These are phyloP conservation scores for Neurospora sp. DNA, from an alignment of 495 filamentous ascomycete species.

Conservation along the genomic window DNA sequence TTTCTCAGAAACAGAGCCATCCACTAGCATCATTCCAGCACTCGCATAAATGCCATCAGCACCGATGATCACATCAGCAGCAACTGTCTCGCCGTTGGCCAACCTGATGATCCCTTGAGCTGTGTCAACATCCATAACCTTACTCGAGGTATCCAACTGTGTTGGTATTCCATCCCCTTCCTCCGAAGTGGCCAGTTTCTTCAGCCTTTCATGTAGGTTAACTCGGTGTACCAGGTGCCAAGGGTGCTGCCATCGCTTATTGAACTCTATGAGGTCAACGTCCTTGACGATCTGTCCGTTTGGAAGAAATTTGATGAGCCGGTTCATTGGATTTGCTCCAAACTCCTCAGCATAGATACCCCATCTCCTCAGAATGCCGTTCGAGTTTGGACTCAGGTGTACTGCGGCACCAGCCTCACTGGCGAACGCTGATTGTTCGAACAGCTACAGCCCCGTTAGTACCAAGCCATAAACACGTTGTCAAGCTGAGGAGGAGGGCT, in stretches of 20 bases:
- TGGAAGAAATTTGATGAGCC: constrained; percentile 26
- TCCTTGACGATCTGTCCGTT: constrained; percentile 17
- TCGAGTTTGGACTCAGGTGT: constrained; percentile 45
- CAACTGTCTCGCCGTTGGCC: constrained; percentile 20
- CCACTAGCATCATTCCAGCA: not conserved
- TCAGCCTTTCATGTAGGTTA: constrained; percentile 38
- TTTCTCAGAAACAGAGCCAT: not conserved
- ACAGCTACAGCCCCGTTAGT: constrained; percentile 29
- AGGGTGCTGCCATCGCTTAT: constrained; percentile 35
- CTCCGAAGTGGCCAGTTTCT: constrained; percentile 28
- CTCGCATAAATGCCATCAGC: constrained; percentile 32
- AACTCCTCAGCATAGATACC: constrained; percentile 29
- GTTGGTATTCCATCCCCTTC: constrained; percentile 30
- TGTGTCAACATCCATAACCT: constrained; percentile 35
- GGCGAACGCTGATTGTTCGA: constrained; percentile 42
- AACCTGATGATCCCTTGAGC: constrained; percentile 32
- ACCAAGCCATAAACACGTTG: constrained; percentile 2
- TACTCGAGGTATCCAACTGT: constrained; percentile 31
- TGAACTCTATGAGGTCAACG: constrained; percentile 26
- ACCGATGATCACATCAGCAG: constrained; percentile 32
- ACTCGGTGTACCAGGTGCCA: constrained; percentile 46
- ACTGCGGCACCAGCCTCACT: constrained; percentile 47
- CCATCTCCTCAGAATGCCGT: constrained; percentile 34
- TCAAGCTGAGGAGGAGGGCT: not conserved
- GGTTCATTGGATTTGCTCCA: constrained; percentile 22